Evolutionary conservation across 257 asterid genomes (phyloP).

Genomic region (Apocynum venetum): DNA sequence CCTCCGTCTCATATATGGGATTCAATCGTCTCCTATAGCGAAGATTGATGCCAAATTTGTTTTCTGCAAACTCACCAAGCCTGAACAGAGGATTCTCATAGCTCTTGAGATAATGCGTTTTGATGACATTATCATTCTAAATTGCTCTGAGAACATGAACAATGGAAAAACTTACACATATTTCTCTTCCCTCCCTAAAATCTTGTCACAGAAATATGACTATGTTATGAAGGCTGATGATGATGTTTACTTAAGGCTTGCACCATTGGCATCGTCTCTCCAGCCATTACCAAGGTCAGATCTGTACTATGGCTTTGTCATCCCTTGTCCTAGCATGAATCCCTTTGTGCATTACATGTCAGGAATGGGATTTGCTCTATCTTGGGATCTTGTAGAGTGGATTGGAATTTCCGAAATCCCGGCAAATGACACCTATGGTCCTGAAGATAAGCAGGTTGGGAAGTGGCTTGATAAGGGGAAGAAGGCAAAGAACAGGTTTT

Average conservation of each 20-base stretch:
- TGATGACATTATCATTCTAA: constrained; percentile 54
- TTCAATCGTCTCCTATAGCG: constrained; percentile 41
- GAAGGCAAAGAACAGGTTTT: constrained; percentile 59
- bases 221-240: constrained; percentile 87
- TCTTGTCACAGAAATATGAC: constrained; percentile 41
- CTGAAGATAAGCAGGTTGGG: constrained; percentile 76
- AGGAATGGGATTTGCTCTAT: constrained; percentile 72
- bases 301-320: constrained; percentile 66
- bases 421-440: constrained; percentile 43
- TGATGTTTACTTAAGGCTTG: constrained; percentile 58
- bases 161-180: constrained; percentile 64
- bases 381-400: constrained; percentile 87
- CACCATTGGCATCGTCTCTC: constrained; percentile 48
- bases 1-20: constrained; percentile 68
- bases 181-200: constrained; percentile 57
- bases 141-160: constrained; percentile 70
- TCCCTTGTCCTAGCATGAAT: constrained; percentile 74
- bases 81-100: constrained; percentile 42
- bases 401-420: constrained; percentile 41
- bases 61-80: constrained; percentile 56
- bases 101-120: constrained; percentile 66
- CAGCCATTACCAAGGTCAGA: constrained; percentile 48
- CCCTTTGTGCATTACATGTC: constrained; percentile 74
- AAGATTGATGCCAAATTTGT: constrained; percentile 49
- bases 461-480: constrained; percentile 58